Base-by-base conservation (phyloP, 176 grass and related monocot genomes). In the Eragrostis nindensis region DNA sequence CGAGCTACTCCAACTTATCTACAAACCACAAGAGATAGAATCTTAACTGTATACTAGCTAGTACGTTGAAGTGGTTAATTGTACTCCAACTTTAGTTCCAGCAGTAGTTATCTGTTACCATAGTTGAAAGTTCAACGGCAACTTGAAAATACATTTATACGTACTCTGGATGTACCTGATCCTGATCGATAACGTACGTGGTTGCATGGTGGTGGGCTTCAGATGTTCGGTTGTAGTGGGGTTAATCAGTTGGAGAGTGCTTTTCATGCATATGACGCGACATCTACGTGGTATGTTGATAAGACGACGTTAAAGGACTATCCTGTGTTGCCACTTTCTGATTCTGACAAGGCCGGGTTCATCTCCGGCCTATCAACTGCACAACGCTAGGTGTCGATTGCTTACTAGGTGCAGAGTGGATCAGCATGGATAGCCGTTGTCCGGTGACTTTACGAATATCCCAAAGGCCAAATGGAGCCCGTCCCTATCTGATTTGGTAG, bases 231-330 rank as follows among this genome's bases (percentile, higher is more conserved):
- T 68, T 62, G 74, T 59, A 79, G 86, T 84, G 69, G 46, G 27
- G 5, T 9, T 79, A 62, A 84, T 88, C 86, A 18, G 24, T 67
- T 74, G 12, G 62, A 38, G 30, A 66, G 41, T 78, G 45, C 75
- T 60, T 74, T 61, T 29, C 59, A 79, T 68, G 60, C 21, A 66
- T 77, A 46, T 79, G 80, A 88, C 63, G 21, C 86, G 54, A 61
- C 32, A 7, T 66, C 74, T 66, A 83, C 49, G 62, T 88, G 86
- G 80, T 73, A 79, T 83, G 49, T 68, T 73, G 80, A 79, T 73
- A 88, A 68, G 75, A 74, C 41, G 75, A 83, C 22, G n/a, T 30
- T 53, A 49, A 82, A 86, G 86, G 39, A 77, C 52, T 15, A 44
- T 86, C 75, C 54, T 70, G n/a, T 39, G 76, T 78, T 54, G 82